Evolutionary conservation across 2,329 filamentous ascomycete genomes (phyloP), one percentile per base, ranked within the genome.

Genomic region (Claviceps sp.): DNA sequence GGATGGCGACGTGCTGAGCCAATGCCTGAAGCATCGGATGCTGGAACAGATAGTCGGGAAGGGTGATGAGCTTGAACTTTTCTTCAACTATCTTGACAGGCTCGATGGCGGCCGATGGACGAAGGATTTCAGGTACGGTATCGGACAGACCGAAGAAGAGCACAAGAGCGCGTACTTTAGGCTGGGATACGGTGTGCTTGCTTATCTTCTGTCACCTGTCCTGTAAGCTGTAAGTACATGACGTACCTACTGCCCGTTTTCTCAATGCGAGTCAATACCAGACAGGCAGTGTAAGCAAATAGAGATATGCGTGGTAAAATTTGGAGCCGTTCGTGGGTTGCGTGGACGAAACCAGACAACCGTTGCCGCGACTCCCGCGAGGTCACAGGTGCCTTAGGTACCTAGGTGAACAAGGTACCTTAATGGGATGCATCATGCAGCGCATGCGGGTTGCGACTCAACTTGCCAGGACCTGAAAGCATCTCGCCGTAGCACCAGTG

Each of bases 1-100:
- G 3, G 74, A 88, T 55, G 85, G 85, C 0, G 82, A 87, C 58
- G 68, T 87, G 38, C 64, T 89, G 43, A 68, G 70, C 54, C 71
- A 74, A 6, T 77, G 81, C 54, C 57, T 82, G 11, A 67, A 75
- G 18, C 67, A 62, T 18, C 68, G 70, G 36, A 65, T 64, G 0
- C 59, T 82, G 20, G 72, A 77, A 58, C 57, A 59, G 34, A 58
- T 79, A 14, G 64, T 75, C 16, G 56, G 52, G 4, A 60, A 59
- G 22, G 63, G 58, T 20, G 62, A 62, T 44, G 64, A 64, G 18
- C 56, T 67, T 4, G 61, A 65, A 26, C 61, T 71, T 45, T 75
- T 84, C 57, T 63, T 63, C 41, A 66, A 74, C 54, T 69, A 79
- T 45, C 65, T 84, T 30, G 67, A 72, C 40, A 67, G 66, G 6